These are phyloP conservation scores for Euphorbia peplus DNA, from an alignment of 345 rosid species.

Conservation along the genomic window DNA sequence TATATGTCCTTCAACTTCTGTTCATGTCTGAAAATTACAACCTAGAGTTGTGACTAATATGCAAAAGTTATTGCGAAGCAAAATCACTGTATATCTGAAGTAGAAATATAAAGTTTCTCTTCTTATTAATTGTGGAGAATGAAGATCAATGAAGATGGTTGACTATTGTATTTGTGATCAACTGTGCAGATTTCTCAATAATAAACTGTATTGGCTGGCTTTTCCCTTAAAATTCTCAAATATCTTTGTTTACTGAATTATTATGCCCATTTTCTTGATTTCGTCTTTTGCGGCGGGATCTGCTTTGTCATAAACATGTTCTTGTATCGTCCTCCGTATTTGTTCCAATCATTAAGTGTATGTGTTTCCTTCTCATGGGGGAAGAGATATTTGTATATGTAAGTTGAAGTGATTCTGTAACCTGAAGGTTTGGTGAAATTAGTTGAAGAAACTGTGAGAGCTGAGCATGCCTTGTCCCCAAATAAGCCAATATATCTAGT, in stretches of 20 bases:
- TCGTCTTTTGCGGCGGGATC: too few species aligned
- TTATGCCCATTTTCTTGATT: too few species aligned
- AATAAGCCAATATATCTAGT: constrained; percentile 74
- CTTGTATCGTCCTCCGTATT: too few species aligned
- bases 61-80: neutral
- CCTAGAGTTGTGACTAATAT: neutral
- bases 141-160: neutral
- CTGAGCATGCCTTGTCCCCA: constrained; percentile 51
- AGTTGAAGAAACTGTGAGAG: constrained; percentile 57
- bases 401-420: neutral
- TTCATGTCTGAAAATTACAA: neutral
- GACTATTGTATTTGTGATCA: neutral
- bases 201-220: too few species aligned
- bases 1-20: neutral
- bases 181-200: too few species aligned
- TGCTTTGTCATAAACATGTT: too few species aligned
- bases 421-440: constrained; percentile 49
- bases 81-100: neutral
- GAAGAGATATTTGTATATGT: neutral
- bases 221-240: too few species aligned
- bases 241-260: too few species aligned
- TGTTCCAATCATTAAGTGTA: too few species aligned
- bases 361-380: neutral
- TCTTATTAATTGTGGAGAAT: neutral
- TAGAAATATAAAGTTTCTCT: neutral